Percentiles rank a stretch among this genome's conserved stretches.
phyloP scores from a whole-genome alignment of 139 green algal species.

The Micromonas commoda region DNA sequence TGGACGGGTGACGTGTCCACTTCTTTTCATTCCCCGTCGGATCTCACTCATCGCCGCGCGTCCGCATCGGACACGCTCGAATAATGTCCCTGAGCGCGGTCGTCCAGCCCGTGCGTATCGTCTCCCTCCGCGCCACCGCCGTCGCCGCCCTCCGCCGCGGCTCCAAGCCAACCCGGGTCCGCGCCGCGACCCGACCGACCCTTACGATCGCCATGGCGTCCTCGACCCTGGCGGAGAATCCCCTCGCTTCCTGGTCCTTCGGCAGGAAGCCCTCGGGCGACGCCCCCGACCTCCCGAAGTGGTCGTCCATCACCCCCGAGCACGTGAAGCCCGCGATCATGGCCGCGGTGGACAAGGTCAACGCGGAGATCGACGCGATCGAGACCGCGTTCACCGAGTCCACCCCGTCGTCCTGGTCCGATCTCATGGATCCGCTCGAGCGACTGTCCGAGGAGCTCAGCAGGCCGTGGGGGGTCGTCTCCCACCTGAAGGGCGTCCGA shows the following conservation, averaged over 20 bases:
- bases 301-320: slow-evolving; percentile 71
- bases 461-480: slow-evolving; percentile 79
- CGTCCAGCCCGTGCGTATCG: no score
- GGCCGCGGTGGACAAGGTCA: slow-evolving; percentile 7
- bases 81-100: no score
- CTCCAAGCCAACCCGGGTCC: background rate
- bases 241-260: background rate
- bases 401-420: slow-evolving; percentile 52
- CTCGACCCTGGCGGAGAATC: background rate
- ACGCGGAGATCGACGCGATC: slow-evolving; percentile 63
- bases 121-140: no score
- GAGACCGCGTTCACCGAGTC: slow-evolving; percentile 47
- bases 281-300: slow-evolving; percentile 58
- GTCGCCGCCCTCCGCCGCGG: background rate
- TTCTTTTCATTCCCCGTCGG: no score
- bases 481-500: slow-evolving; percentile 90
- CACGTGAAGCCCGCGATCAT: slow-evolving; percentile 84
- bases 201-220: background rate
- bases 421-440: slow-evolving; percentile 80
- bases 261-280: background rate
- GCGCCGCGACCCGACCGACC: background rate
- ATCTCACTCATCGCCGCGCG: no score
- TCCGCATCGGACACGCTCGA: no score
- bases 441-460: slow-evolving; percentile 68
- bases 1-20: no score